phyloP scores from a whole-genome alignment of 805 yeast species.

The Soucietia sequanensis region DNA sequence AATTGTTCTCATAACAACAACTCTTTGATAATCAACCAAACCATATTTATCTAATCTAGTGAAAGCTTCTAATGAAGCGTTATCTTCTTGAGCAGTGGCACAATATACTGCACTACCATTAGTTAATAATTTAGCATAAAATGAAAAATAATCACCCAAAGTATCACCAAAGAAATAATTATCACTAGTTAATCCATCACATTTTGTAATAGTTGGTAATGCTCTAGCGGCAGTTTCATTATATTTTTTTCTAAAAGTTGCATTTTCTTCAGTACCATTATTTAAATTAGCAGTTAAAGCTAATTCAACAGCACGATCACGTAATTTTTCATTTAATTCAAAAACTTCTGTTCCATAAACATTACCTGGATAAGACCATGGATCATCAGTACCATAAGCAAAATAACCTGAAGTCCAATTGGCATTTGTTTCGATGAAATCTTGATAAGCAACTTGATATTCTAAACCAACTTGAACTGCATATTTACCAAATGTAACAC shows the following conservation, averaged over 20 bases:
- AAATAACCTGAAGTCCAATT: conserved; percentile 64
- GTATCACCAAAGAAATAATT: conserved; percentile 56
- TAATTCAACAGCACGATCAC: conserved; percentile 56
- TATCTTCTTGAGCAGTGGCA: conserved; percentile 66
- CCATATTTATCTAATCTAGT: conserved; percentile 54
- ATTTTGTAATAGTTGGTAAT: conserved; percentile 46
- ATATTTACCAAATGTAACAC: conserved; percentile 58
- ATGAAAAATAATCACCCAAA: conserved; percentile 49
- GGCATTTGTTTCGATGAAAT: conserved; percentile 27
- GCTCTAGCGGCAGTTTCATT: conserved; percentile 49
- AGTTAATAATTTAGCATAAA: conserved; percentile 48
- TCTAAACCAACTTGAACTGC: conserved; percentile 63
- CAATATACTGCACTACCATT: conserved; percentile 61
- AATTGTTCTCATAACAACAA: conserved; percentile 59
- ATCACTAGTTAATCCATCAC: conserved; percentile 63
- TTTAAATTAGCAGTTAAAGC: conserved; percentile 45
- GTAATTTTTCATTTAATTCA: conserved; percentile 56
- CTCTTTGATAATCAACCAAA: conserved; percentile 54
- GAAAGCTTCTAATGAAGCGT: conserved; percentile 61
- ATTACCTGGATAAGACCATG: conserved; percentile 49
- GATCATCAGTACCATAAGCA: conserved; percentile 51
- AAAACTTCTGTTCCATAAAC: conserved; percentile 67
- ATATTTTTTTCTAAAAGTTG: conserved; percentile 47
- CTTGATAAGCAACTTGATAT: conserved; percentile 55
- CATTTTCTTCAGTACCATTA: conserved; percentile 47